Percentiles rank a stretch among this genome's conserved stretches.
Evolutionary conservation across 2,329 filamentous ascomycete species (phyloP).

Genomic region (Delphinella strobiligena): DNA sequence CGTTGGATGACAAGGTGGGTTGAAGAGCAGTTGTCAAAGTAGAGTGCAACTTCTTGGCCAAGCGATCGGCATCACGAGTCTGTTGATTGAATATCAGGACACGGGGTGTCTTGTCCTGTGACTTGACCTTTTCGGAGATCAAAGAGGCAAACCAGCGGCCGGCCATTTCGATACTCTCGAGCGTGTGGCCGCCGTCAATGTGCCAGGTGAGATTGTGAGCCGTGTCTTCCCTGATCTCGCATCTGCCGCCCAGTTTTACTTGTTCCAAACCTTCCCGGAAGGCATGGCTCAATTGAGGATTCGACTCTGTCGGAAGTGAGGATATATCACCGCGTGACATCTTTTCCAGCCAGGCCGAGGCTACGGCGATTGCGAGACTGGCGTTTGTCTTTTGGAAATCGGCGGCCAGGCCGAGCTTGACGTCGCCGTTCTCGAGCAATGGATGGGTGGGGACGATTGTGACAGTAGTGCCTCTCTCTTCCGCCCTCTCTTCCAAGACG

Average conservation of each 20-base stretch:
- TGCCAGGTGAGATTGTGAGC: slow-evolving; percentile 54
- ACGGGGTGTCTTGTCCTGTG: slow-evolving; percentile 26
- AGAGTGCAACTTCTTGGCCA: slow-evolving; percentile 52
- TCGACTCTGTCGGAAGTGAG: too few relatives aligned
- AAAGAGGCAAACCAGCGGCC: slow-evolving; percentile 60
- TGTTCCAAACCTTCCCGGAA: slow-evolving; percentile 54
- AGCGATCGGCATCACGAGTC: slow-evolving; percentile 58
- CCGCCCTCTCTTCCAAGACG: slow-evolving; percentile 44
- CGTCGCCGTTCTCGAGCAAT: slow-evolving; percentile 25
- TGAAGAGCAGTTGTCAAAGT: slow-evolving; percentile 36
- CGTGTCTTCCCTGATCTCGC: slow-evolving; percentile 52
- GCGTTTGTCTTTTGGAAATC: slow-evolving; percentile 54
- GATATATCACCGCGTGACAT: too few relatives aligned
- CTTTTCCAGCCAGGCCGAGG: slow-evolving; percentile 43
- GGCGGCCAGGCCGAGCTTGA: slow-evolving; percentile 47
- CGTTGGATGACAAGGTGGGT: slow-evolving; percentile 14
- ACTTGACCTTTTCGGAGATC: too few relatives aligned
- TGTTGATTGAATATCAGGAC: slow-evolving; percentile 88
- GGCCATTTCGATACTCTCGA: slow-evolving; percentile 67
- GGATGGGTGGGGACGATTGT: slow-evolving; percentile 38
- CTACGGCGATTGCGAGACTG: slow-evolving; percentile 47
- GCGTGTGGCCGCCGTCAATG: slow-evolving; percentile 79
- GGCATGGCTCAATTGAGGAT: too few relatives aligned
- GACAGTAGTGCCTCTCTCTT: slow-evolving; percentile 36
- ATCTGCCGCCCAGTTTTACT: slow-evolving; percentile 63